A percentile compares a stretch with the other conserved stretches of the same genome.
Conservation (phyloP, 164 flowering plant genomes). For the Platanus orientalis region DNA sequence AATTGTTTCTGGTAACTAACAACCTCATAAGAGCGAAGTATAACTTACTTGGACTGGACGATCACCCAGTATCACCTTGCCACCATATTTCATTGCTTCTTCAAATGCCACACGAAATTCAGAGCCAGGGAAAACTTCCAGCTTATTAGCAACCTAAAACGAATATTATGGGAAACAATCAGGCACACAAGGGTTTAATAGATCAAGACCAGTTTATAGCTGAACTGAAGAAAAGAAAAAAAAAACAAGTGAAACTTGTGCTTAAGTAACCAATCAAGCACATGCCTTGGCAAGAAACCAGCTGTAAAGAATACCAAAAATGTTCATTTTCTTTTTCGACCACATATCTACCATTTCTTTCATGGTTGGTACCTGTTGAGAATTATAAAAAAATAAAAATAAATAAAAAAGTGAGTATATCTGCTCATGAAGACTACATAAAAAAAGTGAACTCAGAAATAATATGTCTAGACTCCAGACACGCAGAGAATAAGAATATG, state of each 20-base stretch:
- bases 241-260: not conserved
- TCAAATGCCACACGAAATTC: conserved; percentile 95
- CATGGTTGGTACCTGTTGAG: conserved; percentile 74
- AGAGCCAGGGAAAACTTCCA: conserved; percentile 91
- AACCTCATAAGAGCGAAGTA: not conserved
- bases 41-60: conserved; percentile 78
- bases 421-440: not conserved
- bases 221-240: conserved; percentile 4
- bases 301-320: conserved; percentile 75
- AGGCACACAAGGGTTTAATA: not conserved
- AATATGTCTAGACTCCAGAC: too few species aligned
- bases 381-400: too few species aligned
- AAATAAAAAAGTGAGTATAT: conserved; percentile 10
- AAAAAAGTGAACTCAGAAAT: too few species aligned
- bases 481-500: not conserved
- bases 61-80: conserved; percentile 93
- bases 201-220: not conserved
- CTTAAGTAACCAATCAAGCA: conserved; percentile 1
- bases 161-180: conserved; percentile 5
- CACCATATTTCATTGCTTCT: conserved; percentile 85
- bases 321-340: conserved; percentile 65
- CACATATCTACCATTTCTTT: conserved; percentile 83
- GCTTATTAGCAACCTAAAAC: conserved; percentile 68
- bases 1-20: not conserved
- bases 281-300: conserved; percentile 97